These are phyloP conservation scores for Diplodia scrobiculata DNA, from an alignment of 2,329 filamentous ascomycete species.

Conservation along the genomic window DNA sequence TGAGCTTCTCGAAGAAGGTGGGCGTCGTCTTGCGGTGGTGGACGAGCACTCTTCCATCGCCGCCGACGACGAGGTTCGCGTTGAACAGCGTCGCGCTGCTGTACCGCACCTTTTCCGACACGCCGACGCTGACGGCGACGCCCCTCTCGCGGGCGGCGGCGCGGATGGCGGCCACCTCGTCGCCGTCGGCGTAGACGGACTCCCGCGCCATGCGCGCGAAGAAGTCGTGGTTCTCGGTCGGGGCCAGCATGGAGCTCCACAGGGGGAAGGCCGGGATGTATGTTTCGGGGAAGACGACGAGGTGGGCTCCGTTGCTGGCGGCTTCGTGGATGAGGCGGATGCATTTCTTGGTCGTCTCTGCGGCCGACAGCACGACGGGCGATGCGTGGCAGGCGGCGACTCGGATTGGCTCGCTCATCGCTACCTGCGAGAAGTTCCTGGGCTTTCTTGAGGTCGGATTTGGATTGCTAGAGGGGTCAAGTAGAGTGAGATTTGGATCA, in stretches of 20 bases:
- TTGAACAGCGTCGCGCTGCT: conserved; percentile 56
- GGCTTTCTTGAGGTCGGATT: neutral
- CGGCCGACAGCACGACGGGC: conserved; percentile 54
- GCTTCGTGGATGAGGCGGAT: conserved; percentile 52
- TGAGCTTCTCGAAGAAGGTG: conserved; percentile 61
- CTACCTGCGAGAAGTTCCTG: neutral
- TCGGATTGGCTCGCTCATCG: conserved; percentile 27
- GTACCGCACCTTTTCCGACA: conserved; percentile 52
- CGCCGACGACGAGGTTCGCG: conserved; percentile 53
- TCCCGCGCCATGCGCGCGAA: conserved; percentile 53
- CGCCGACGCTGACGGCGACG: conserved; percentile 53
- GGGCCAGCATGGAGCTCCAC: conserved; percentile 54
- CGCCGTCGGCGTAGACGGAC: conserved; percentile 52
- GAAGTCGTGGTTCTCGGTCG: conserved; percentile 55
- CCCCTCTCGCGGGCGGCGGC: conserved; percentile 44
- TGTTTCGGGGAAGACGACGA: conserved; percentile 59
- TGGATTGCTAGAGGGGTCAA: neutral
- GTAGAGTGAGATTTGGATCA: neutral
- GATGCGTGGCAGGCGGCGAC: conserved; percentile 39
- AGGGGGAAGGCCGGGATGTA: conserved; percentile 58
- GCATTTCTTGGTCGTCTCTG: conserved; percentile 52
- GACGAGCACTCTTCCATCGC: conserved; percentile 50
- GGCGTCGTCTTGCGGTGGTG: conserved; percentile 60
- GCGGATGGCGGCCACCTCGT: conserved; percentile 50
- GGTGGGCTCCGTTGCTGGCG: conserved; percentile 49